Percentiles rank a stretch among this genome's conserved stretches.
phyloP scores from a whole-genome alignment of 495 filamentous ascomycete genomes.

The Pyronema omphalodes region DNA sequence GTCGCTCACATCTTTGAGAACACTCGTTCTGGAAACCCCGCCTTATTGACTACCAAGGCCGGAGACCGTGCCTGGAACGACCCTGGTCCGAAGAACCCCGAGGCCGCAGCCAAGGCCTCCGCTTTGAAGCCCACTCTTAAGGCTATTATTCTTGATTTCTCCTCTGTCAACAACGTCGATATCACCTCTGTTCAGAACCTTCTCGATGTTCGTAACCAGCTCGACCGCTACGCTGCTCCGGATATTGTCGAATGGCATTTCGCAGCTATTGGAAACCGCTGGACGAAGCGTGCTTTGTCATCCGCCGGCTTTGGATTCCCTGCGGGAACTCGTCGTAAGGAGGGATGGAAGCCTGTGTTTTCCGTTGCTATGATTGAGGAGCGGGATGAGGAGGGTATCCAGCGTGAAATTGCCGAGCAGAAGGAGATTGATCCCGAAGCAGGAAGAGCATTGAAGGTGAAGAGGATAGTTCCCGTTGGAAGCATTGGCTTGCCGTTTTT shows the following conservation, averaged over 20 bases:
- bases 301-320: conserved; percentile 87
- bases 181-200: conserved; percentile 86
- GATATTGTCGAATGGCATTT: conserved; percentile 91
- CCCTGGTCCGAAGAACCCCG: conserved; percentile 46
- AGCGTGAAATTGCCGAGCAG: conserved; percentile 26
- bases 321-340: conserved; percentile 34
- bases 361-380: conserved; percentile 69
- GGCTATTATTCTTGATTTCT: conserved; percentile 88
- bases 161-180: conserved; percentile 90
- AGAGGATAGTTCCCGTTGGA: conserved; percentile 48
- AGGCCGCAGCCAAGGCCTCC: conserved; percentile 32
- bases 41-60: conserved; percentile 35
- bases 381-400: conserved; percentile 30
- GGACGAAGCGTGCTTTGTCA: conserved; percentile 91
- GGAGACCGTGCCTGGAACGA: conserved; percentile 97
- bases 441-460: conserved; percentile 39
- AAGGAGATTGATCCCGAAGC: conserved; percentile 29
- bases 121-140: conserved; percentile 57
- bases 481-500: conserved; percentile 81
- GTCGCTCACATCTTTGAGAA: conserved; percentile 50
- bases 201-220: conserved; percentile 93
- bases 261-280: conserved; percentile 84
- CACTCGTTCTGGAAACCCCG: conserved; percentile 59
- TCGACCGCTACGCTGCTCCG: conserved; percentile 71
- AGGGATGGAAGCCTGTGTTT: conserved; percentile 91